Evolutionary conservation across 768 basidiomycete species (phyloP).

Genomic region (Dendrothele bispora): DNA sequence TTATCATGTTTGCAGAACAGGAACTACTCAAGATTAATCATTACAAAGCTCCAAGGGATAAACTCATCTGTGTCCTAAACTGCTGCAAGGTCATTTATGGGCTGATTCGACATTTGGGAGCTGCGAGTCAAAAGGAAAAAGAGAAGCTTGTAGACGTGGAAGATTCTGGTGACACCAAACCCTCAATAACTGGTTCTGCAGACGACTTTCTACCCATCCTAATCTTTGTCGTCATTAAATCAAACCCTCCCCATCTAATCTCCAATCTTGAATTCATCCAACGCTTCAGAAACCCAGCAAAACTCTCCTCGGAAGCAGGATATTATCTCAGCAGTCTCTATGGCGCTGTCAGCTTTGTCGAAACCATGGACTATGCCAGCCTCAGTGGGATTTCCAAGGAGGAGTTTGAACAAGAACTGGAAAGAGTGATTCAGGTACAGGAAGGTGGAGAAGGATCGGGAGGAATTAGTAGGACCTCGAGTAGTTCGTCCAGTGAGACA

Average conservation of each 20-base stretch:
- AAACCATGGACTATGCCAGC: constrained; percentile 95
- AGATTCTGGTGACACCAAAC: too few relatives aligned
- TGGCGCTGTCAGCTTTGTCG: constrained; percentile 96
- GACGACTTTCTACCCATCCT: constrained; percentile 94
- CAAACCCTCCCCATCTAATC: constrained; percentile 91
- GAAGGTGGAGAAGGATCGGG: too few relatives aligned
- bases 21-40: constrained; percentile 97
- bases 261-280: constrained; percentile 99
- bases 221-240: constrained; percentile 89
- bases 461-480: too few relatives aligned
- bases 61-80: constrained; percentile 95
- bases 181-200: too few relatives aligned
- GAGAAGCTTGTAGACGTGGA: too few relatives aligned
- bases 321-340: constrained; percentile 96
- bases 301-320: constrained; percentile 92
- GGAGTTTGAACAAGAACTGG: constrained; percentile 81
- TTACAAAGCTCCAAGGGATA: constrained; percentile 98
- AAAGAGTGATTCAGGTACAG: too few relatives aligned
- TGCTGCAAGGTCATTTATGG: constrained; percentile 99
- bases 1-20: constrained; percentile 87
- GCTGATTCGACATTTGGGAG: too few relatives aligned
- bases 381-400: constrained; percentile 92
- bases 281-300: constrained; percentile 86
- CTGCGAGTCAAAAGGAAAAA: too few relatives aligned
- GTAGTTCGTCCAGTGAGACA: too few relatives aligned